Conservation (phyloP, 2,329 filamentous ascomycete species). For the Fusarium cyanostomum region DNA sequence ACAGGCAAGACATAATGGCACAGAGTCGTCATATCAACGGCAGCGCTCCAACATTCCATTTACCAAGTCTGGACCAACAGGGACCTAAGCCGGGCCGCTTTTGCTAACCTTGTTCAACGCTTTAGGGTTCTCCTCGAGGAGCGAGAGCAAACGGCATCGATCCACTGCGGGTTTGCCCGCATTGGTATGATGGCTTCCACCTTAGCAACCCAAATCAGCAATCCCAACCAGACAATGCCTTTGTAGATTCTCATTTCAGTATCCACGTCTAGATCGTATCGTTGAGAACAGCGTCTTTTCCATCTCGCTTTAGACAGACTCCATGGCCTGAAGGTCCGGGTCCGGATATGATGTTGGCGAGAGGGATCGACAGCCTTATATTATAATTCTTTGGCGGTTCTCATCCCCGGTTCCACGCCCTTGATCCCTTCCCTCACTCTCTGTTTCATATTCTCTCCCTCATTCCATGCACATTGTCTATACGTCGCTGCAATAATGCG, state of each 20-base stretch:
- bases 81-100: neutral
- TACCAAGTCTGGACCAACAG: slow-evolving; percentile 3
- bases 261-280: neutral
- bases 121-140: slow-evolving; percentile 16
- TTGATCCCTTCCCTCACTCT: neutral
- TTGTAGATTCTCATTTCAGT: neutral
- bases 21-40: slow-evolving; percentile 2
- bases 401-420: neutral
- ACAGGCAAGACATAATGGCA: neutral
- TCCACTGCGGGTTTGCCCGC: neutral
- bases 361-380: slow-evolving; percentile 21
- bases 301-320: neutral
- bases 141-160: slow-evolving; percentile 12
- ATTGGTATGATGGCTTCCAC: slow-evolving; percentile 31
- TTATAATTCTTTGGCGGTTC: slow-evolving; percentile 23
- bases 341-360: slow-evolving; percentile 15
- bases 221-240: slow-evolving; percentile 17
- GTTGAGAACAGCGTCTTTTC: neutral
- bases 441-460: neutral
- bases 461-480: slow-evolving; percentile 7
- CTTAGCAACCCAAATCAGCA: slow-evolving; percentile 33
- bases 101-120: neutral
- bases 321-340: neutral
- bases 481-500: slow-evolving; percentile 16
- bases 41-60: slow-evolving; percentile 20